Evolutionary conservation across 192 early-diverging fungal species (phyloP).

Genomic region (Pilobolus umbonatus): DNA sequence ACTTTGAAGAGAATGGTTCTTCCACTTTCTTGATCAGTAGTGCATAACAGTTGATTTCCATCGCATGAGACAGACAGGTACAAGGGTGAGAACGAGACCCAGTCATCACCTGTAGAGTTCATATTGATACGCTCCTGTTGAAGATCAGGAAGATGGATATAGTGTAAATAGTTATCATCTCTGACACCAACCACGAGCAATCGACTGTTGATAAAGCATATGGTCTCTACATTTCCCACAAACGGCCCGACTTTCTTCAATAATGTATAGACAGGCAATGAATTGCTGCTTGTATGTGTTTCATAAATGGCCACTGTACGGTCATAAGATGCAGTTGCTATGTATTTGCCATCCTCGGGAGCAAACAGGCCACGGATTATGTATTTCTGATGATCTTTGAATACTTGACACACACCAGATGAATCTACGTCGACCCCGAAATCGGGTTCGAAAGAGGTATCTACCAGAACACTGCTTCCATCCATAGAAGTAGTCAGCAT

Average conservation of each 20-base stretch:
- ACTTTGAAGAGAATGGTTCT: conserved; percentile 57
- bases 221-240: conserved; percentile 58
- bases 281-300: background rate
- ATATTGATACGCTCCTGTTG: conserved; percentile 51
- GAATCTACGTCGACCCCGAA: conserved; percentile 3
- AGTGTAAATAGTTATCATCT: conserved; percentile 71
- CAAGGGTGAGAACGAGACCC: conserved; percentile 81
- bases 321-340: conserved; percentile 72
- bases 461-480: conserved; percentile 34
- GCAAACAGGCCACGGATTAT: conserved; percentile 60
- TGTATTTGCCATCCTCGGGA: conserved; percentile 41
- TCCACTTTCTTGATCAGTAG: conserved; percentile 66
- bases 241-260: conserved; percentile 27
- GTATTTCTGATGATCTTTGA: conserved; percentile 69
- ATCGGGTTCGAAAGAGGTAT: conserved; percentile 22
- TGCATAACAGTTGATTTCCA: conserved; percentile 52
- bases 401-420: conserved; percentile 44
- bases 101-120: conserved; percentile 75
- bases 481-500: conserved; percentile 57
- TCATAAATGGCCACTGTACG: conserved; percentile 60
- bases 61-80: conserved; percentile 52
- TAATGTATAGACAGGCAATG: conserved; percentile 12
- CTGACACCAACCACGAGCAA: conserved; percentile 58
- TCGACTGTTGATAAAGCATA: conserved; percentile 48
- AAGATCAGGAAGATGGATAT: conserved; percentile 47